Evolutionary conservation across 305 asterid genomes (phyloP), one percentile per base, ranked within the genome.

Genomic region (Solanum aculeatissimum): DNA sequence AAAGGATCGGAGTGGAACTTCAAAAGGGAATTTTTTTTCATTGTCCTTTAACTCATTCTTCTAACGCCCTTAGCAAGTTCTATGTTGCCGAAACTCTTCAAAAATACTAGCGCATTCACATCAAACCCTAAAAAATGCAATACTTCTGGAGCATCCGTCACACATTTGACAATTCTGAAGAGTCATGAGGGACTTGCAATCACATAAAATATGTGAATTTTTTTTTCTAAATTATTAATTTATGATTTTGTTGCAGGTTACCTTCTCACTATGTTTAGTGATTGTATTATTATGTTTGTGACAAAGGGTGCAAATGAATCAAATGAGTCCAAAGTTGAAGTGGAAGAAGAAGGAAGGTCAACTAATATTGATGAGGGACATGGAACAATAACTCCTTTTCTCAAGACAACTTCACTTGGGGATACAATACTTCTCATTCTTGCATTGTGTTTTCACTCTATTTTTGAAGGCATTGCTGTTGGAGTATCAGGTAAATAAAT

Each of bases 381-480:
- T 15, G 32, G 43, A 47, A 8, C 23, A 19, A 86, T 32, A 3
- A 32, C 85, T 83, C 93, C 93, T 19, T 90, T 92, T 5, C 53
- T 84, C 10, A 89, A 54, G 93, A 92, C 98, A 29, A 40, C 87
- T 6, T 90, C 94, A 0, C 49, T 91, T 54, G 92, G 97, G 4
- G 99, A 94, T 74, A 88, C 95, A 10, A 60, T 94, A 25, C 94
- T 96, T 81, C 95, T 96, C 18, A 93, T 96, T 74, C 45, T 92
- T 1, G 99, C 99, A 7, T 84, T 96, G 87, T 96, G 99, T 88
- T 96, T 93, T 69, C 98, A 96, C 90, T 96, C 99, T 5, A 86
- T 96, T 75, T 96, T 96, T 85, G 98, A 96, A 89, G 99, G 99
- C 88, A 93, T 96, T 51, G 99, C 98, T 43, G 97, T 96, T 72